Evolutionary conservation across 2,329 filamentous ascomycete species (phyloP).

Genomic region (Colletotrichum tropicicola): DNA sequence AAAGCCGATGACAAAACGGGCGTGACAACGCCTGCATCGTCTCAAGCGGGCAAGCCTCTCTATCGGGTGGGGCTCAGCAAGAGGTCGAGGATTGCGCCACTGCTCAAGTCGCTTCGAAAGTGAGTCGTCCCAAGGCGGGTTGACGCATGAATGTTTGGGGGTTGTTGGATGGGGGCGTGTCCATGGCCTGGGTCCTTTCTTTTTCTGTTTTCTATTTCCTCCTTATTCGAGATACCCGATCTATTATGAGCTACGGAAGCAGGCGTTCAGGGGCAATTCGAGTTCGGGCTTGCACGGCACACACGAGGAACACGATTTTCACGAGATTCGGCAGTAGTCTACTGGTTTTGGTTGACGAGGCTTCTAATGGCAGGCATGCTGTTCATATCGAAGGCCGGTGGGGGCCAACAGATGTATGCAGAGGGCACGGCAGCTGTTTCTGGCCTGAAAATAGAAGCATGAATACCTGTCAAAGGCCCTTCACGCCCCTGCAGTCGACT

Average conservation of each 20-base stretch:
- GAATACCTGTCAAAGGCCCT: too few species aligned
- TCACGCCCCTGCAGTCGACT: too few species aligned
- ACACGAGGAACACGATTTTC: neutral
- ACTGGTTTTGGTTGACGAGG: too few species aligned
- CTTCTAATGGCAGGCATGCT: too few species aligned
- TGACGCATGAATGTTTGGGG: neutral
- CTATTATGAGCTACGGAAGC: neutral
- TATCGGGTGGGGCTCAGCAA: constrained; percentile 63
- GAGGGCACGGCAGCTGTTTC: too few species aligned
- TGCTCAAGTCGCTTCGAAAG: constrained; percentile 60
- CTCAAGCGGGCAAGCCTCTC: constrained; percentile 45
- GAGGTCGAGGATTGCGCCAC: constrained; percentile 57
- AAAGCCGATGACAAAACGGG: constrained; percentile 26
- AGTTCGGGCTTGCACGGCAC: neutral
- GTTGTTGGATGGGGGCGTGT: neutral
- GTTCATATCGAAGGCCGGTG: too few species aligned
- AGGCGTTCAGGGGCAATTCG: neutral
- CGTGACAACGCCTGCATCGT: constrained; percentile 9
- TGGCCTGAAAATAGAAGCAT: too few species aligned
- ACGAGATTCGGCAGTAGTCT: too few species aligned
- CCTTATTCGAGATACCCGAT: constrained; percentile 10
- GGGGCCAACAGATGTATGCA: too few species aligned
- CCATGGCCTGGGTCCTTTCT: neutral
- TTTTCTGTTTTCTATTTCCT: neutral
- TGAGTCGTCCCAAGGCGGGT: neutral